Evolutionary conservation across 139 green algal genomes (phyloP), one percentile per base, ranked within the genome.

Genomic region (Chlamydomonas sphaeroides): DNA sequence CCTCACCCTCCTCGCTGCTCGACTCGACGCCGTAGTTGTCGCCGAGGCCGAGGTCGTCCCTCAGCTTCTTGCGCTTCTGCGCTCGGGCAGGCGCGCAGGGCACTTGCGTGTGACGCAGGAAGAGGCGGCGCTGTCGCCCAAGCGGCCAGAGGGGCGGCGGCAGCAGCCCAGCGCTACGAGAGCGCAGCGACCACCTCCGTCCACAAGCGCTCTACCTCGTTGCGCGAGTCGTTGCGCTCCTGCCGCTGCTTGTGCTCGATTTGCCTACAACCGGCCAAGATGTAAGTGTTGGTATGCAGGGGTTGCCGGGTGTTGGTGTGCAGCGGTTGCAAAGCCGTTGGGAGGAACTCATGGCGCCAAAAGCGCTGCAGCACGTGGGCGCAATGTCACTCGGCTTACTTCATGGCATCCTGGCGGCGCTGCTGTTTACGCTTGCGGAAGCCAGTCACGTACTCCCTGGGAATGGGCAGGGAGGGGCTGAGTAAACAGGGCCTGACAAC

Each of bases 391-490:
- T 30, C 26, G 0, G 76, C 88, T 80, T 57, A 89, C 73, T 92
- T 89, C 23, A 91, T 53, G 1, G 92, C 92, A n/a, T 93, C 88
- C 33, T 93, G 92, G 1, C 91, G 88, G 21, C 92, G 79, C 74
- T 93, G 82, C 83, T 93, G 89, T 80, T 95, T 95, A 21, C 92
- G 88, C 67, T 95, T 95, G 15, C 88, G 75, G 59, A 95, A 95
- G 5, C 92, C 92, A 25, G 91, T 95, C 15, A 95, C 53, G 66
- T 91, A 95, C 5, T 95, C 92, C 69, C 91, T 95, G 85, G 62
- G 56, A 3, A 8, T 21, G n/a, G n/a, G n/a, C n/a, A n/a, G n/a
- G n/a, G n/a, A n/a, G n/a, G n/a, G n/a, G n/a, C n/a, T n/a, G n/a
- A n/a, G n/a, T n/a, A n/a, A n/a, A n/a, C n/a, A n/a, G n/a, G n/a